Evolutionary conservation across 768 basidiomycete species (phyloP), one percentile per base, ranked within the genome.

Genomic region (Leccinum fibrillosum): DNA sequence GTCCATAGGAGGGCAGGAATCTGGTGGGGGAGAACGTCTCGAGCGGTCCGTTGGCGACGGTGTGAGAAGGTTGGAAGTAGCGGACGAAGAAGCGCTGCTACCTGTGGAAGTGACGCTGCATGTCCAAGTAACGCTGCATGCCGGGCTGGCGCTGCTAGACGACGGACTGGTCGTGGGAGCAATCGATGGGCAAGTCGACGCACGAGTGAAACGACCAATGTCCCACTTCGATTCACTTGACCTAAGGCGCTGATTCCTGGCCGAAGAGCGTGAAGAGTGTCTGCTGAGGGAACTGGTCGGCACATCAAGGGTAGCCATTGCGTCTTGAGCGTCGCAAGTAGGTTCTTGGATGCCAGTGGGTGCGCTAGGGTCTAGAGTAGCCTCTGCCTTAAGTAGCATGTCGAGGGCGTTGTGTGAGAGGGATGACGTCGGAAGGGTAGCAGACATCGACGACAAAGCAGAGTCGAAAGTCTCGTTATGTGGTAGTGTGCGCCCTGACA

Each of bases 1-100:
- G n/a, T 72, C 61, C 76, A 84, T 78, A 23, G 74, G 71, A 37
- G 84, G 82, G 55, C 69, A 71, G 9, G 66, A 72, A 37, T 68
- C 72, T 54, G 72, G 62, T 37, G 72, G 58, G 11, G 71, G 72
- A 2, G 71, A 72, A 21, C 72, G 72, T 48, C 69, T 65, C 53
- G 52, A 64, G 21, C 69, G 73, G 44, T 72, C 62, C 55, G 61
- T 71, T 28, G 72, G 73, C 6, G 72, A 74, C 9, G 68, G 62
- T 3, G 63, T 58, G 51, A 65, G 53, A 2, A 63, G 60, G 55
- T 56, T 58, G 10, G 56, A 39, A n/a, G 65, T n/a, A 34, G 62
- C 23, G 51, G 47, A 59, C 23, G 59, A 70, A 35, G 67, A 52
- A 30, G 49, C 30, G 54, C 21, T 63, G 52, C 57, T 39, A 37